Conservation (phyloP, 495 filamentous ascomycete species). For the Rusavskia elegans region DNA sequence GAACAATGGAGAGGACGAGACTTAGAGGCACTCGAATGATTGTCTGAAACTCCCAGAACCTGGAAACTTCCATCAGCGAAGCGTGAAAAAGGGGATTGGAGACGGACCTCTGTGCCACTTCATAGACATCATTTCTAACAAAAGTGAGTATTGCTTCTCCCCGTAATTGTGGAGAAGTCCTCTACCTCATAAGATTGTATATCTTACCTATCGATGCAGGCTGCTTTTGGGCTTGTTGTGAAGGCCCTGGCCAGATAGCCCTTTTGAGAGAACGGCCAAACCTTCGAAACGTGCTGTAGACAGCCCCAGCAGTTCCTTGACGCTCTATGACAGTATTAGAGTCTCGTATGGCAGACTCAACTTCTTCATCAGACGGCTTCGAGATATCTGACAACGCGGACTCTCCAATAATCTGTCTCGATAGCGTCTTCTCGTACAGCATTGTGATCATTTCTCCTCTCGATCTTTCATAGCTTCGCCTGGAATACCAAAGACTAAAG, state of each 20-base stretch:
- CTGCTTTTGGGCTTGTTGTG: conserved; percentile 24
- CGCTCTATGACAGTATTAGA: no score
- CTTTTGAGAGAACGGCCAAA: conserved; percentile 1
- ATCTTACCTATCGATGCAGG: conserved; percentile 72
- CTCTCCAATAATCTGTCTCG: conserved; percentile 51
- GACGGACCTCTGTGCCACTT: conserved; percentile 46
- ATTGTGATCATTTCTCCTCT: conserved; percentile 78
- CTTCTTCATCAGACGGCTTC: not conserved
- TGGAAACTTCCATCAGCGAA: not conserved
- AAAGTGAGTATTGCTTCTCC: conserved; percentile 1
- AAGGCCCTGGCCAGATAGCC: not conserved
- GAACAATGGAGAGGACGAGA: conserved; percentile 45
- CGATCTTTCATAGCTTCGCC: conserved; percentile 62
- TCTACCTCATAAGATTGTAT: conserved; percentile 54
- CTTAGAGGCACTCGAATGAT: conserved; percentile 54
- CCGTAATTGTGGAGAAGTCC: not conserved
- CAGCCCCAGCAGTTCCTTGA: no score
- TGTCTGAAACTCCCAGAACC: conserved; percentile 65
- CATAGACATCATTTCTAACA: conserved; percentile 54
- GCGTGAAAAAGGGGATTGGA: not conserved
- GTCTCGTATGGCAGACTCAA: no score
- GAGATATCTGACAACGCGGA: conserved; percentile 10
- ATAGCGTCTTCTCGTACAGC: conserved; percentile 71
- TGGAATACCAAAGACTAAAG: conserved; percentile 56
- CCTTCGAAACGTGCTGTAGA: no score